Evolutionary conservation across 352 stramenopile species (phyloP).

Genomic region (Peronospora destructor): DNA sequence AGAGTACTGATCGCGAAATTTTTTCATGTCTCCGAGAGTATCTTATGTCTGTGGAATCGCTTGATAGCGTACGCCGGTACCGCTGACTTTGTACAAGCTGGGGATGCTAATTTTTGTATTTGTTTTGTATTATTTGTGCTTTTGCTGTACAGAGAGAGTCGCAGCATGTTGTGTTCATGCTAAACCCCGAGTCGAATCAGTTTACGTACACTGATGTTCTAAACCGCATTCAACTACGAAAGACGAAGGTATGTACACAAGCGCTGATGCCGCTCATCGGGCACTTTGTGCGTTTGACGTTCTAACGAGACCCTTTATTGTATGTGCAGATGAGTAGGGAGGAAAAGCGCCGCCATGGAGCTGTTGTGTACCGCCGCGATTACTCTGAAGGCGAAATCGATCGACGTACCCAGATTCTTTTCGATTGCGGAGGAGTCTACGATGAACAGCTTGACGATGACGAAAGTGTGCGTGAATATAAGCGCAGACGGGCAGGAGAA

Average conservation of each 20-base stretch:
- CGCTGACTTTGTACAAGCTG: neutral
- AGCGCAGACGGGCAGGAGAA: constrained; percentile 40
- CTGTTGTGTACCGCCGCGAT: constrained; percentile 64
- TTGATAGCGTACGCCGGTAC: constrained; percentile 53
- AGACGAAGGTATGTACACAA: constrained; percentile 55
- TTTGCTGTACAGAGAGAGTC: constrained; percentile 34
- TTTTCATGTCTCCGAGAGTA: constrained; percentile 83
- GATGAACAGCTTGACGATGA: constrained; percentile 61
- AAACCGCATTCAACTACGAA: constrained; percentile 73
- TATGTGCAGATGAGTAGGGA: constrained; percentile 48
- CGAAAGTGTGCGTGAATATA: constrained; percentile 53
- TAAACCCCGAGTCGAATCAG: constrained; percentile 63
- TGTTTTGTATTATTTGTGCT: constrained; percentile 1
- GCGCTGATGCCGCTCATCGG: neutral
- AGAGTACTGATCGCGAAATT: constrained; percentile 58
- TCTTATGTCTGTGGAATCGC: constrained; percentile 56
- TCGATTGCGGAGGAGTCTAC: constrained; percentile 59
- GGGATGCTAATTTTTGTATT: constrained; percentile 2
- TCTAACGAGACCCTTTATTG: constrained; percentile 5
- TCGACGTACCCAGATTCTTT: constrained; percentile 48
- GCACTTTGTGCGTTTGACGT: neutral
- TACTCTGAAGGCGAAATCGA: constrained; percentile 68
- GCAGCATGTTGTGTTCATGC: constrained; percentile 73
- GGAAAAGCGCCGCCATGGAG: constrained; percentile 70
- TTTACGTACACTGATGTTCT: constrained; percentile 76